Conservation (phyloP, 768 basidiomycete species). For the Phaffia tasmanica region DNA sequence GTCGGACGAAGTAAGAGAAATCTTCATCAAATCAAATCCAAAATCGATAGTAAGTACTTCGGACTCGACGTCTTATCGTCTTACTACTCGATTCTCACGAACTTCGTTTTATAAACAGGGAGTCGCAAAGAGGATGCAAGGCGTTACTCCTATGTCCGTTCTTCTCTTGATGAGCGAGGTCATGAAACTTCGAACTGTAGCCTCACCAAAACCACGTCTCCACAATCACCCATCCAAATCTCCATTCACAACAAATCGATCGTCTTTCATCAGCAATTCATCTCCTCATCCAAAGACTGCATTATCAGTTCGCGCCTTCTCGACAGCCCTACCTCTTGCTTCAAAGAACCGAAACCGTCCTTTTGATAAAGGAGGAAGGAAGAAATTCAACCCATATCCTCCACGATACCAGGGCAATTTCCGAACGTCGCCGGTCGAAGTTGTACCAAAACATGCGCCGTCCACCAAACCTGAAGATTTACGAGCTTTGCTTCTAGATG, state of each 20-base stretch:
- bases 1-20: conserved; percentile 63
- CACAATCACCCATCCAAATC: no score
- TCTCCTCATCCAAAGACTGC: neutral
- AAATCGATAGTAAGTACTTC: conserved; percentile 50
- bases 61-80: neutral
- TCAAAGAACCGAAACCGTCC: no score
- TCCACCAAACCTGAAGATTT: no score
- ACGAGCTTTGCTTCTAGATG: no score
- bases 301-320: no score
- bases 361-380: no score
- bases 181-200: neutral
- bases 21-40: conserved; percentile 52
- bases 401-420: no score
- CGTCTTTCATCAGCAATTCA: neutral
- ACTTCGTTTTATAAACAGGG: conserved; percentile 46
- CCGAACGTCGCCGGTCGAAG: no score
- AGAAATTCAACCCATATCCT: no score
- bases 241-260: neutral
- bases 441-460: no score
- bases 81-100: neutral
- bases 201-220: neutral
- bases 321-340: no score
- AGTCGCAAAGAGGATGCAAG: conserved; percentile 86
- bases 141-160: conserved; percentile 59
- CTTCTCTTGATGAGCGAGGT: conserved; percentile 20